phyloP scores from a whole-genome alignment of 306 rosid species.

The Lablab purpureus region DNA sequence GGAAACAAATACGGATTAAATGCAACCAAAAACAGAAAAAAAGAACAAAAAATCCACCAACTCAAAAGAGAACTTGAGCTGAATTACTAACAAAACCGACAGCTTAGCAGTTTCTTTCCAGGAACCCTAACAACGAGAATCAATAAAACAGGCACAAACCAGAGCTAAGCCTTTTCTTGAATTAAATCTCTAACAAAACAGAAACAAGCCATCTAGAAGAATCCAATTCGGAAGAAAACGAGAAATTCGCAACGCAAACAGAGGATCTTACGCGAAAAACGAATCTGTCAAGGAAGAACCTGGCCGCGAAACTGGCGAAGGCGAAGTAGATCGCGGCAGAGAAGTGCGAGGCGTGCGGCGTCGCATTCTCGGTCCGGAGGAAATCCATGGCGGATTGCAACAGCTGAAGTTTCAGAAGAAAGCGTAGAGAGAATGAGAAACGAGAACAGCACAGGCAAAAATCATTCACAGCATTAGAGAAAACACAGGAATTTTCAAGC shows the following conservation, averaged over 20 bases:
- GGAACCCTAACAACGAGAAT: background rate
- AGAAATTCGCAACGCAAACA: background rate
- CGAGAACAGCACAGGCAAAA: background rate
- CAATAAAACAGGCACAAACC: slow-evolving; percentile 24
- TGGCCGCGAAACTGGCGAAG: slow-evolving; percentile 55
- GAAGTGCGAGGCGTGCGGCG: slow-evolving; percentile 65
- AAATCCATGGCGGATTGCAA: slow-evolving; percentile 56
- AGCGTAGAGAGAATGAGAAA: slow-evolving; percentile 43
- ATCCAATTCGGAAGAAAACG: background rate
- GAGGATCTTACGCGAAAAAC: slow-evolving; percentile 75
- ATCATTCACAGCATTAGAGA: slow-evolving; percentile 40
- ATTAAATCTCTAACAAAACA: slow-evolving; percentile 17
- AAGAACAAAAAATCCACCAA: background rate
- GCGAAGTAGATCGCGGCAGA: slow-evolving; percentile 71
- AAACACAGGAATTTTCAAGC: slow-evolving; percentile 11
- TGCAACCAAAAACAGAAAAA: background rate
- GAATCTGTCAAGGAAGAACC: slow-evolving; percentile 76
- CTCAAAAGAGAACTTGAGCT: background rate
- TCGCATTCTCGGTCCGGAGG: slow-evolving; percentile 53
- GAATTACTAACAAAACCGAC: slow-evolving; percentile 19
- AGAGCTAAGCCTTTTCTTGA: background rate
- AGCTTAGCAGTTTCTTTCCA: background rate
- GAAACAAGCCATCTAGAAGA: background rate
- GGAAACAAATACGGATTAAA: background rate
- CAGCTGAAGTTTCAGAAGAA: slow-evolving; percentile 42